phyloP scores from a whole-genome alignment of 495 filamentous ascomycete species.

The Bacidia rubella region DNA sequence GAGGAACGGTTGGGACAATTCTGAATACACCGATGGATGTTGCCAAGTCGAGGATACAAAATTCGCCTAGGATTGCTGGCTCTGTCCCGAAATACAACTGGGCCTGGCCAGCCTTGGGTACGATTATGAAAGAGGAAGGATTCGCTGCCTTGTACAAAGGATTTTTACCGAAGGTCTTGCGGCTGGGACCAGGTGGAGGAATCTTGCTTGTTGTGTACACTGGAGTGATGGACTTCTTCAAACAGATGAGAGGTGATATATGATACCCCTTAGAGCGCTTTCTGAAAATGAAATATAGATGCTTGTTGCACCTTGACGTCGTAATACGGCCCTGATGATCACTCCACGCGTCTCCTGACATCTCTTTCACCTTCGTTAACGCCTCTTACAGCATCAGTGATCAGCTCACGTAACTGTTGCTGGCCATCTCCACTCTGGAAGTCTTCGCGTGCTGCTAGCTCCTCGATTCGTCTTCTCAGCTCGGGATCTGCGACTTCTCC shows the following conservation, averaged over 20 bases:
- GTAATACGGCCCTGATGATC: constrained; percentile 4
- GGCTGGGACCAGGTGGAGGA: constrained; percentile 79
- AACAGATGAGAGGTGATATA: constrained; percentile 30
- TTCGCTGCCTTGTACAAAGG: constrained; percentile 92
- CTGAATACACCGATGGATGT: constrained; percentile 97
- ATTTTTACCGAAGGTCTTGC: constrained; percentile 87
- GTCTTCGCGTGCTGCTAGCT: constrained; percentile 57
- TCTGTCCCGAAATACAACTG: constrained; percentile 89
- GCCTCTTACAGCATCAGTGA: constrained; percentile 53
- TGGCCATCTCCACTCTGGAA: constrained; percentile 61
- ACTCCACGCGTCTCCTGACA: constrained; percentile 47
- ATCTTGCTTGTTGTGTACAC: constrained; percentile 90
- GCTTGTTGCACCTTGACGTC: background rate
- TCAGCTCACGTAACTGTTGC: constrained; percentile 49
- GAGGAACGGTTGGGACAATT: constrained; percentile 85
- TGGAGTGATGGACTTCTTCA: constrained; percentile 85
- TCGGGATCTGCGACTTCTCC: constrained; percentile 49
- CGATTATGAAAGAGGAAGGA: constrained; percentile 86
- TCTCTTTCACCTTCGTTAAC: constrained; percentile 42
- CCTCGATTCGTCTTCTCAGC: constrained; percentile 60
- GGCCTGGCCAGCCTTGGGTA: constrained; percentile 76
- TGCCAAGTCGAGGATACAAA: constrained; percentile 95
- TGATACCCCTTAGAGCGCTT: constrained; percentile 4
- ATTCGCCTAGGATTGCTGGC: constrained; percentile 68
- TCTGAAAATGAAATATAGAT: background rate